phyloP scores from a whole-genome alignment of 1,284 basidiomycete genomes.

The Porogramme epimiltina region DNA sequence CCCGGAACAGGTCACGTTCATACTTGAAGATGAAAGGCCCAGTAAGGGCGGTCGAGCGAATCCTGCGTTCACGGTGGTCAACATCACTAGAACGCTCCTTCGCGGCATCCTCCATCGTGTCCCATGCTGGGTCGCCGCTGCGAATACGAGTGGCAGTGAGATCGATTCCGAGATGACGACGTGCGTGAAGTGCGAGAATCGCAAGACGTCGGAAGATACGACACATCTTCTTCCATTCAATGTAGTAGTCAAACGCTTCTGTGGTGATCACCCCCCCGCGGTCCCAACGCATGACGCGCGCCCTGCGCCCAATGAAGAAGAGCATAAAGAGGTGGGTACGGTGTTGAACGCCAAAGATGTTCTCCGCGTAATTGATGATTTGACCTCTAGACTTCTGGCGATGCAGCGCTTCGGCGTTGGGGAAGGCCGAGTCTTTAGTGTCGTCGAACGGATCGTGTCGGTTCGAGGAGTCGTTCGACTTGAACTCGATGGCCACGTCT shows the following conservation, averaged over 20 bases:
- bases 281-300: slow-evolving; percentile 10
- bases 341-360: slow-evolving; percentile 3
- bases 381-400: background rate
- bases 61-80: background rate
- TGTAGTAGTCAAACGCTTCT: slow-evolving; percentile 6
- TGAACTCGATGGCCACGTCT: background rate
- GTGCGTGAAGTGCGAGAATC: background rate
- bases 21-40: slow-evolving; percentile 1
- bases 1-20: slow-evolving; percentile 2
- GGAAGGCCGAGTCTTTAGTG: no score
- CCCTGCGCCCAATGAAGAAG: slow-evolving; percentile 2
- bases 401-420: background rate
- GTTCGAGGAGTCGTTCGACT: background rate
- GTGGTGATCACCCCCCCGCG: slow-evolving; percentile 4
- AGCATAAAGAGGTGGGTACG: slow-evolving; percentile 3
- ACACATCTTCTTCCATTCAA: background rate
- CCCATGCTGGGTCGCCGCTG: background rate
- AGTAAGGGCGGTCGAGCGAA: background rate
- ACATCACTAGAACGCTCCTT: background rate
- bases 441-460: background rate
- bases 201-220: slow-evolving; percentile 4
- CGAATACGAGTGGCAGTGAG: slow-evolving; percentile 1
- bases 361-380: background rate
- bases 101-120: background rate
- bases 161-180: slow-evolving; percentile 5